Conservation (phyloP, 768 basidiomycete genomes). For the Macrolepiota dolichaula region DNA sequence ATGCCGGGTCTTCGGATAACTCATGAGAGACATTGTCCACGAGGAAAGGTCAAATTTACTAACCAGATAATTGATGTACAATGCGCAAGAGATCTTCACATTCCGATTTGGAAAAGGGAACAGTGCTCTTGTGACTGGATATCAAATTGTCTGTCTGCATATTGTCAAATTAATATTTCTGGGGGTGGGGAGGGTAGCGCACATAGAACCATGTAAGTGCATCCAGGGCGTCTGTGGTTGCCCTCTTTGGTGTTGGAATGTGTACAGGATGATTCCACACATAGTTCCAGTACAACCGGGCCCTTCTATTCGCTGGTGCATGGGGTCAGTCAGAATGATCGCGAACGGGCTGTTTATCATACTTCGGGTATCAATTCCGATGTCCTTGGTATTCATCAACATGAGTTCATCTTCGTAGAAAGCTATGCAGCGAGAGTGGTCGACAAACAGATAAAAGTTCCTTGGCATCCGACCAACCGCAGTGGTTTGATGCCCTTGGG, state of each 20-base stretch:
- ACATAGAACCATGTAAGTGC: conserved; percentile 50
- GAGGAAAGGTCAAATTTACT: conserved; percentile 17
- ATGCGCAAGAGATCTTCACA: conserved; percentile 47
- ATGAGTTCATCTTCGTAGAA: conserved; percentile 35
- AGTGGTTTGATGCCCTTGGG: conserved; percentile 18
- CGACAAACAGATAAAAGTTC: conserved; percentile 37
- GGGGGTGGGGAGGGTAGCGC: conserved; percentile 6
- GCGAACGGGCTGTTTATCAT: conserved; percentile 16
- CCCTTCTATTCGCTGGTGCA: conserved; percentile 36
- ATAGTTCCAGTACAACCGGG: conserved; percentile 52
- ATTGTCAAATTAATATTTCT: not conserved
- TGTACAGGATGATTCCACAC: conserved; percentile 48
- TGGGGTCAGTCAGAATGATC: not conserved
- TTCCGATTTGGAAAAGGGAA: conserved; percentile 52
- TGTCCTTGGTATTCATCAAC: conserved; percentile 16
- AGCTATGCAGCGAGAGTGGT: conserved; percentile 46
- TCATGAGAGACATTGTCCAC: not conserved
- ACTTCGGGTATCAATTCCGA: conserved; percentile 19
- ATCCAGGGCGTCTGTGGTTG: conserved; percentile 43
- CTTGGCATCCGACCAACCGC: conserved; percentile 13
- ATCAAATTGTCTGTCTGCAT: conserved; percentile 46
- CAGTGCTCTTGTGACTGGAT: conserved; percentile 36
- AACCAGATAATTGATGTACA: conserved; percentile 32
- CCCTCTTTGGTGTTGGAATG: conserved; percentile 35
- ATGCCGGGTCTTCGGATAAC: conserved; percentile 24